phyloP scores from a whole-genome alignment of 352 stramenopile genomes.

The Nothophytophthora sp. region DNA sequence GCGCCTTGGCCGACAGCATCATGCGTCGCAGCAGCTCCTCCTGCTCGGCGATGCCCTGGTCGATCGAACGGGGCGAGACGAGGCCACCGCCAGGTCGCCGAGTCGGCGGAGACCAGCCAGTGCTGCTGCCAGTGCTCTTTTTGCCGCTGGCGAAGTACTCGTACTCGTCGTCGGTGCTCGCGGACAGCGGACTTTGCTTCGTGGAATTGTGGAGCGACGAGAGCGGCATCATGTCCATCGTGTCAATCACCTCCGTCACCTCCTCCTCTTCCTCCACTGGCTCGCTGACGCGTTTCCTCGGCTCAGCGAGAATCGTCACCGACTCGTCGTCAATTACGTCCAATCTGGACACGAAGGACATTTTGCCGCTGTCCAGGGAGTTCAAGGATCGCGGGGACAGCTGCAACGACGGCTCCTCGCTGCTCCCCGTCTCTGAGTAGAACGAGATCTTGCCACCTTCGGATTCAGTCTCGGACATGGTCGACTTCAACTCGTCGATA shows the following conservation, averaged over 20 bases:
- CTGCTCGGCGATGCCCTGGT: slow-evolving; percentile 42
- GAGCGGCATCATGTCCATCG: slow-evolving; percentile 43
- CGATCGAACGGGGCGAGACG: slow-evolving; percentile 35
- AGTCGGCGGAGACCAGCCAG: slow-evolving; percentile 17
- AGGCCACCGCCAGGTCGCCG: too few relatives aligned
- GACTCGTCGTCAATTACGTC: slow-evolving; percentile 39
- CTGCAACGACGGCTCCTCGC: slow-evolving; percentile 23
- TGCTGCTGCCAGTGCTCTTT: slow-evolving; percentile 8
- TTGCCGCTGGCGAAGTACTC: slow-evolving; percentile 9
- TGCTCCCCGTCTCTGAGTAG: slow-evolving; percentile 34
- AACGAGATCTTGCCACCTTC: slow-evolving; percentile 38
- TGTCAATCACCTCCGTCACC: slow-evolving; percentile 48
- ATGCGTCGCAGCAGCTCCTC: slow-evolving; percentile 41
- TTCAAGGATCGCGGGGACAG: slow-evolving; percentile 22
- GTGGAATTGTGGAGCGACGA: slow-evolving; percentile 8
- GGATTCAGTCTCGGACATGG: slow-evolving; percentile 53
- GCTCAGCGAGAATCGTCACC: slow-evolving; percentile 16
- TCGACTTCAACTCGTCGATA: slow-evolving; percentile 23
- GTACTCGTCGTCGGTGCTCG: slow-evolving; percentile 10
- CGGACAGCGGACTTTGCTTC: neutral
- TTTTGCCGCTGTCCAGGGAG: slow-evolving; percentile 29
- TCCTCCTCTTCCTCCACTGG: slow-evolving; percentile 29
- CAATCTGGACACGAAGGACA: slow-evolving; percentile 35
- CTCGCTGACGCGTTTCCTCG: slow-evolving; percentile 18
- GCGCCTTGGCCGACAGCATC: slow-evolving; percentile 35